Base-by-base conservation (phyloP, 2,329 filamentous ascomycete genomes). In the Pseudogymnoascus pannorum region DNA sequence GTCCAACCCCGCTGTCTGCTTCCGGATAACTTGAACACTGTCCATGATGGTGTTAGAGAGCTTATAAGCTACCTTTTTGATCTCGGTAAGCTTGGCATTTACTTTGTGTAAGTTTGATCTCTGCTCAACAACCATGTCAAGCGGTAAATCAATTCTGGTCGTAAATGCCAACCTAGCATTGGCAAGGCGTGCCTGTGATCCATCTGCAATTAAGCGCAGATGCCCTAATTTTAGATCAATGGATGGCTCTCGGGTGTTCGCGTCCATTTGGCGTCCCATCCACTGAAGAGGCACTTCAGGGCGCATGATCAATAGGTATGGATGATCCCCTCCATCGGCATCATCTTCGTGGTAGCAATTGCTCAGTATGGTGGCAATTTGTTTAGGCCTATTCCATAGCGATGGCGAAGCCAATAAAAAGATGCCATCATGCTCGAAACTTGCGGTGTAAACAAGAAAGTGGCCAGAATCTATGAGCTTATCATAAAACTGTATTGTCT, bases 31-130 rank as follows among this genome's bases (percentile, higher is more conserved):
- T 72, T 96, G 91, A 48, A 99, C 94, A 72, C 92, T 97, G 74
- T 97, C 93, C 91, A 99, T 97, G 75, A 99, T 97, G 5, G 92
- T 91, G 75, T 97, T 97, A 59, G 92, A 96, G 44, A 99, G 81
- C 74, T 96, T 96, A 79, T 95, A 97, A 2, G 93, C 91, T 2
- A 95, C 95, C 72, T 92, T 92, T 69, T 95, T 92, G 69, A 97
- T 96, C 72, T 96, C 95, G 69, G 91, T 93, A 65, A 99, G 78
- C 72, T 95, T 89, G 58, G 87, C 79, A 71, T 97, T 95, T 67
- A 99, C 94, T 68, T 95, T 91, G 65, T 91, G 89, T 38, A 99
- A 81, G 71, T 97, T 97, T 18, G 94, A 95, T 66, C 94, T 84
- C 70, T 96, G 91, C 72, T 97, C 94, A 60, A 96, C 88, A 8